A percentile compares a stretch with the other conserved stretches of the same genome.
Evolutionary conservation across 2,329 filamentous ascomycete genomes (phyloP).

Genomic region (Coleophoma cylindrospora): DNA sequence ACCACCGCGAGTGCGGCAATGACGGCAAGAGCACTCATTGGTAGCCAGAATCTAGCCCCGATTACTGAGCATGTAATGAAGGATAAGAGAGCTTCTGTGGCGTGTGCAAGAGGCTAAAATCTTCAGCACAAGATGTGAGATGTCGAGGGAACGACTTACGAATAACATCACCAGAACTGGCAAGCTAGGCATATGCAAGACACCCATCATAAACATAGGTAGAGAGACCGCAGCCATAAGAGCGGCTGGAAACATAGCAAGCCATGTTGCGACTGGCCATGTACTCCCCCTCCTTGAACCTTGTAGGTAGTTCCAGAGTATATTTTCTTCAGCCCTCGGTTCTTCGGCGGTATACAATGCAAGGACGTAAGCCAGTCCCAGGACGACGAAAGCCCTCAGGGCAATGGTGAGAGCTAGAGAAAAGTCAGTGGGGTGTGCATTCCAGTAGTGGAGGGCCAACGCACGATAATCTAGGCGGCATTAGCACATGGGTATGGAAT

Average conservation of each 20-base stretch:
- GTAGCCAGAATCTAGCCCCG: constrained; percentile 7
- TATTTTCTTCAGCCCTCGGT: too few relatives aligned
- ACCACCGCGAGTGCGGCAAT: constrained; percentile 7
- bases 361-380: constrained; percentile 8
- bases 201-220: constrained; percentile 17
- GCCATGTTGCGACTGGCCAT: constrained; percentile 6
- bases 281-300: neutral
- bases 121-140: neutral
- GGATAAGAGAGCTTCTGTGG: constrained; percentile 14
- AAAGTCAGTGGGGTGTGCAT: neutral
- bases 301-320: too few relatives aligned
- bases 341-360: constrained; percentile 1
- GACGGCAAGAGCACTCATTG: constrained; percentile 11
- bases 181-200: constrained; percentile 21
- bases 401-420: constrained; percentile 15
- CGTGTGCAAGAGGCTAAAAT: constrained; percentile 16
- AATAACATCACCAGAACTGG: constrained; percentile 21
- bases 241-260: constrained; percentile 14
- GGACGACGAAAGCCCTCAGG: constrained; percentile 9
- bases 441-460: neutral
- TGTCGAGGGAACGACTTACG: constrained; percentile 10
- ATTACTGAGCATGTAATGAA: constrained; percentile 9
- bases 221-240: constrained; percentile 15
- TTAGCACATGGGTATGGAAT: constrained; percentile 6
- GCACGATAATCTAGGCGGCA: constrained; percentile 15